Conservation (phyloP, 177 flowering plant genomes). For the Vitis hybrid region DNA sequence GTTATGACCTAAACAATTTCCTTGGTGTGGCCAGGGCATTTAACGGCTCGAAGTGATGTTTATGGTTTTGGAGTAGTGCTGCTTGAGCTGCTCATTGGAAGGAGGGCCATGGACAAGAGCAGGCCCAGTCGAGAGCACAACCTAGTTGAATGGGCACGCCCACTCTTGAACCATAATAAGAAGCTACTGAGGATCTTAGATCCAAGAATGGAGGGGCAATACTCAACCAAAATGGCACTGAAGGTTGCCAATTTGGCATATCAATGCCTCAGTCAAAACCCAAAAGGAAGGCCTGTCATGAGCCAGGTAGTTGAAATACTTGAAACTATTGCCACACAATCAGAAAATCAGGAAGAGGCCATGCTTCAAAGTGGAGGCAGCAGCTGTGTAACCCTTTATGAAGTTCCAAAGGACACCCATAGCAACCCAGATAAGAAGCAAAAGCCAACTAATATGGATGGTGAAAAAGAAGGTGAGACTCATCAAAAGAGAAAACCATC, state of each 20-base stretch:
- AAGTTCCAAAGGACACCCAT: constrained; percentile 33
- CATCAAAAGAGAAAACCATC: constrained; percentile 19
- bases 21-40: constrained; percentile 55
- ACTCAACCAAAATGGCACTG: constrained; percentile 45
- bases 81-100: constrained; percentile 91
- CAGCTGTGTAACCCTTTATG: constrained; percentile 42
- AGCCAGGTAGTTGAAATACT: constrained; percentile 74
- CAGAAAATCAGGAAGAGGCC: constrained; percentile 23
- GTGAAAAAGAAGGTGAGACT: constrained; percentile 11
- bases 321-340: constrained; percentile 42
- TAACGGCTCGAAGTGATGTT: constrained; percentile 86
- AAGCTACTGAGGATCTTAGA: constrained; percentile 67
- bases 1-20: background rate
- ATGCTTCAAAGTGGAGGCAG: constrained; percentile 26
- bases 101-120: constrained; percentile 83
- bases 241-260: constrained; percentile 77
- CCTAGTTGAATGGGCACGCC: constrained; percentile 91
- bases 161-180: constrained; percentile 65
- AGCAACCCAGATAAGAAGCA: background rate
- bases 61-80: constrained; percentile 94
- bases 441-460: constrained; percentile 8
- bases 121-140: constrained; percentile 80
- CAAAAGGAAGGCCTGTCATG: constrained; percentile 82
- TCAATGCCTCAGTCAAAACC: constrained; percentile 83
- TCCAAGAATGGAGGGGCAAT: constrained; percentile 84